Percentiles rank a stretch among this genome's conserved stretches.
Conservation (phyloP, 805 yeast genomes). For the Hanseniaspora osmophila region DNA sequence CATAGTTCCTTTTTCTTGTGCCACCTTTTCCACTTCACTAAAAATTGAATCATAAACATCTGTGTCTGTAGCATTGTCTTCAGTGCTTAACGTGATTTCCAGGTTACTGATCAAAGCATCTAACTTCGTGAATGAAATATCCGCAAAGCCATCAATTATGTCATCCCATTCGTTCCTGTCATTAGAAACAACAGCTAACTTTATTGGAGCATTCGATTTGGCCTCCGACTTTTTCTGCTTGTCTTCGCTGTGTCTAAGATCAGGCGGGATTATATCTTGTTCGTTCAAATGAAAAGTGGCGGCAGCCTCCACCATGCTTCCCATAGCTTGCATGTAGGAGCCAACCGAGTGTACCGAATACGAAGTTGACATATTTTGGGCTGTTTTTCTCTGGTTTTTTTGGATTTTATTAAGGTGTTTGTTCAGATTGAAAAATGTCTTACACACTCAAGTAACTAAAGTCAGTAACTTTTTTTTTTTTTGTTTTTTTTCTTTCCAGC, state of each 20-base stretch:
- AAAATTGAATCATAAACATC: constrained; percentile 11
- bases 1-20: constrained; percentile 22
- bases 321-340: constrained; percentile 71
- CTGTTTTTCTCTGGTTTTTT: not conserved
- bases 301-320: constrained; percentile 43
- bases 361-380: constrained; percentile 28
- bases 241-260: constrained; percentile 25
- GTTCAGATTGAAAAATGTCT: not conserved
- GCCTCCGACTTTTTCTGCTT: constrained; percentile 18
- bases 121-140: constrained; percentile 17
- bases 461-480: not conserved
- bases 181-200: constrained; percentile 21
- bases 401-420: not conserved
- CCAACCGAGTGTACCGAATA: constrained; percentile 51
- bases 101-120: constrained; percentile 9
- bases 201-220: no score
- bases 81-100: constrained; percentile 6
- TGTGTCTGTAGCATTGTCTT: constrained; percentile 6
- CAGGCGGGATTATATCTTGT: constrained; percentile 5
- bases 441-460: no score
- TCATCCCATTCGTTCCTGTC: constrained; percentile 28
- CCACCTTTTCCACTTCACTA: constrained; percentile 20
- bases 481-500: no score
- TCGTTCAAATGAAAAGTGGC: constrained; percentile 17
- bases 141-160: constrained; percentile 22